Conservation (phyloP, 2,329 filamentous ascomycete species). For the Herpotrichia juniperi region DNA sequence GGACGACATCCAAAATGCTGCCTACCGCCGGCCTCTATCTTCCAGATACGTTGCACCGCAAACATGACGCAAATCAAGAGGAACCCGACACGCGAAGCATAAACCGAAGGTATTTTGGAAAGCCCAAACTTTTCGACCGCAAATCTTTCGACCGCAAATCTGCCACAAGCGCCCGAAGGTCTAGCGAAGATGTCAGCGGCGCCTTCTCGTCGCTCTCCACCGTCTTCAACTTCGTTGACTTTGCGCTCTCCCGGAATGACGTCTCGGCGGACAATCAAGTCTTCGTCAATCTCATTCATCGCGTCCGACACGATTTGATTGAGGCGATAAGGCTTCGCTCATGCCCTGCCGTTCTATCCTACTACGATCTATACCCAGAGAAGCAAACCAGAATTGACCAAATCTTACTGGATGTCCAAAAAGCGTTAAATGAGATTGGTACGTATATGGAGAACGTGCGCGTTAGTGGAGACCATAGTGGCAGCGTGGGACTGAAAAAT, state of each 20-base stretch:
- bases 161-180: background rate
- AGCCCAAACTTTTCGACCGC: conserved; percentile 11
- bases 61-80: conserved; percentile 5
- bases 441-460: conserved; percentile 31
- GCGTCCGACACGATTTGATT: conserved; percentile 31
- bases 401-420: conserved; percentile 27
- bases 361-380: conserved; percentile 28
- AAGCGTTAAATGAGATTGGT: conserved; percentile 36
- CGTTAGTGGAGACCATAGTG: conserved; percentile 26
- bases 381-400: conserved; percentile 32
- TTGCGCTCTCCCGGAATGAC: conserved; percentile 24
- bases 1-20: conserved; percentile 2
- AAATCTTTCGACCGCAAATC: conserved; percentile 6
- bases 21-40: conserved; percentile 24
- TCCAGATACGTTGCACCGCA: conserved; percentile 22
- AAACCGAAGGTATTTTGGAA: conserved; percentile 18
- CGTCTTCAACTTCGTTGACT: conserved; percentile 35
- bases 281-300: conserved; percentile 32
- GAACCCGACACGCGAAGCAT: background rate
- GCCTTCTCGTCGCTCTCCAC: conserved; percentile 27
- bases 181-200: conserved; percentile 13
- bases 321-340: conserved; percentile 35
- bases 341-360: conserved; percentile 23
- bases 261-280: conserved; percentile 28
- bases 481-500: conserved; percentile 25